phyloP scores from a whole-genome alignment of 768 basidiomycete species.

The Termitomyces sp. region DNA sequence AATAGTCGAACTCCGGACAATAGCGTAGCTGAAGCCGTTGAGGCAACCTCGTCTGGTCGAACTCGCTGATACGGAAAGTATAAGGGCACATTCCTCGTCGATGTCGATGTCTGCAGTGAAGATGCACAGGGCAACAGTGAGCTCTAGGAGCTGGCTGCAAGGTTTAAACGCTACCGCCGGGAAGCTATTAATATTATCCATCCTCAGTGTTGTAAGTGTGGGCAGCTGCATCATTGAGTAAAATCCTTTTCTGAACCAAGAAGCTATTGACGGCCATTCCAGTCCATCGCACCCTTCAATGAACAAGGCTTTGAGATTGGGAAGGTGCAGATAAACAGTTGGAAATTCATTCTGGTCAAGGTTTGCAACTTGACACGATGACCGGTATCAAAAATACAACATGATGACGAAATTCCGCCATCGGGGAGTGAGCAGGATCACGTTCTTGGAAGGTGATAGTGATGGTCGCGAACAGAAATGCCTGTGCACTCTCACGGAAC shows the following conservation, averaged over 20 bases:
- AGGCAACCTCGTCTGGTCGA: background rate
- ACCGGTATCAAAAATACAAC: background rate
- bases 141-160: background rate
- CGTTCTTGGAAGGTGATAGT: background rate
- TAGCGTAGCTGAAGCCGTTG: background rate
- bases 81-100: background rate
- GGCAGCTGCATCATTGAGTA: background rate
- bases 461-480: background rate
- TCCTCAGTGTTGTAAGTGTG: background rate
- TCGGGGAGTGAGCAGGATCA: background rate
- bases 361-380: background rate
- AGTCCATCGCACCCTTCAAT: background rate
- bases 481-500: background rate
- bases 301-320: background rate
- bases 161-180: background rate
- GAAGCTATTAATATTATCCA: background rate
- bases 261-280: background rate
- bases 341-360: background rate
- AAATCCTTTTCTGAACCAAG: background rate
- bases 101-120: background rate
- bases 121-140: fast-evolving
- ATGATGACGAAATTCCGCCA: background rate
- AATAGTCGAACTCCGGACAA: background rate
- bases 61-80: background rate
- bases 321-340: background rate